Conservation (phyloP, 139 green algal species). For the Picochlorum sp. region DNA sequence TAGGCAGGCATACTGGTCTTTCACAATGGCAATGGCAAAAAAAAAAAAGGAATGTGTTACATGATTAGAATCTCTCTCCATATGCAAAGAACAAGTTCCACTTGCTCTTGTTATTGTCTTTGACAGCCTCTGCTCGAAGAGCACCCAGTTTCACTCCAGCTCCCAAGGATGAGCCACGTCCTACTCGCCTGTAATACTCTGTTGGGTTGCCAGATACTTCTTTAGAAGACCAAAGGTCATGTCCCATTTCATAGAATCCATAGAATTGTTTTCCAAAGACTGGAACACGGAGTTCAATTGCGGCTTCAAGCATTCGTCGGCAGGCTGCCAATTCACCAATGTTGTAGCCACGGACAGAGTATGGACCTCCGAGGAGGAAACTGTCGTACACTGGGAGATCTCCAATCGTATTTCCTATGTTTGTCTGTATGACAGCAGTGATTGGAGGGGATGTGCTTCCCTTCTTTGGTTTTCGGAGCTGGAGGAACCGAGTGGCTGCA, state of each 20-base stretch:
- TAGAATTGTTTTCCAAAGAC: constrained; percentile 68
- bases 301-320: constrained; percentile 69
- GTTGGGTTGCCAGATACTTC: constrained; percentile 79
- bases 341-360: constrained; percentile 83
- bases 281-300: constrained; percentile 67
- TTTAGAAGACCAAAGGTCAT: constrained; percentile 70
- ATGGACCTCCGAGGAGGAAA: constrained; percentile 88
- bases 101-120: constrained; percentile 76
- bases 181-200: constrained; percentile 81
- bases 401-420: constrained; percentile 61
- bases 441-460: constrained; percentile 35
- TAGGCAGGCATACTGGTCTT: no score
- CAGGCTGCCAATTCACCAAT: constrained; percentile 85
- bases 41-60: neutral
- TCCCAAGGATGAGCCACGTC: constrained; percentile 66
- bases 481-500: constrained; percentile 60
- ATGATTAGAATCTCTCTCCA: constrained; percentile 83
- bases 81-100: constrained; percentile 71
- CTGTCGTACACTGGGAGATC: constrained; percentile 90
- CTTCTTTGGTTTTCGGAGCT: constrained; percentile 32
- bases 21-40: no score
- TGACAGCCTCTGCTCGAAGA: constrained; percentile 70
- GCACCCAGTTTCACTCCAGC: constrained; percentile 74
- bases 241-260: constrained; percentile 78
- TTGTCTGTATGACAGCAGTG: constrained; percentile 70